These are phyloP conservation scores for Apium graveolens DNA, from an alignment of 129 eudicot genomes.

Conservation along the genomic window DNA sequence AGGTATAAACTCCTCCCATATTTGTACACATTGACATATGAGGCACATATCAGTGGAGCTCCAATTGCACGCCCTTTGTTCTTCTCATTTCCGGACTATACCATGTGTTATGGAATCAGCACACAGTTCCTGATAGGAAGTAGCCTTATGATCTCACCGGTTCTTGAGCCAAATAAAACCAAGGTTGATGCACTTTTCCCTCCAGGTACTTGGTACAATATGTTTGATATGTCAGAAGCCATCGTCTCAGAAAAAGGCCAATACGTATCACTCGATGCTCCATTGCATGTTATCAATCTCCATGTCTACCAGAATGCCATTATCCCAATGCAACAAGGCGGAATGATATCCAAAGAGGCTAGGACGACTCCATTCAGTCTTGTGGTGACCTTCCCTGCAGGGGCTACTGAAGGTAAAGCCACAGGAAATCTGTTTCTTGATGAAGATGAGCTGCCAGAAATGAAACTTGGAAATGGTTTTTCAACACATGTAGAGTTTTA, in stretches of 20 bases:
- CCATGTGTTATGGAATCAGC: slow-evolving; percentile 51
- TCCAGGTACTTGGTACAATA: slow-evolving; percentile 77
- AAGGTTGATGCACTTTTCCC: slow-evolving; percentile 63
- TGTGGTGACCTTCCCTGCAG: slow-evolving; percentile 63
- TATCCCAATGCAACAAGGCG: slow-evolving; percentile 88
- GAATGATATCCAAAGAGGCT: slow-evolving; percentile 69
- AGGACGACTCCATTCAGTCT: slow-evolving; percentile 75
- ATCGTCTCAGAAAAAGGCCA: slow-evolving; percentile 37
- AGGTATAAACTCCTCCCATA: slow-evolving; percentile 83
- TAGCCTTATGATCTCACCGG: slow-evolving; percentile 87
- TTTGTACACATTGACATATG: slow-evolving; percentile 70
- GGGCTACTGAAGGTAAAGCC: slow-evolving; percentile 45
- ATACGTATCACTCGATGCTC: slow-evolving; percentile 56
- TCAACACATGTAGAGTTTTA: slow-evolving; percentile 59
- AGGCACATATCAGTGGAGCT: slow-evolving; percentile 70
- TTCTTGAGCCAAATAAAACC: slow-evolving; percentile 59
- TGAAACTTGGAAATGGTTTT: slow-evolving; percentile 61
- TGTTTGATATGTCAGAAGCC: slow-evolving; percentile 60
- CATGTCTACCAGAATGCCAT: slow-evolving; percentile 73
- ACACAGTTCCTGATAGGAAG: slow-evolving; percentile 80
- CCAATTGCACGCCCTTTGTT: slow-evolving; percentile 92
- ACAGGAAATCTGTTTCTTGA: slow-evolving; percentile 72
- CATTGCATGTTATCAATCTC: slow-evolving; percentile 74
- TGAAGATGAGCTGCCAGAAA: slow-evolving; percentile 95
- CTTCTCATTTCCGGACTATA: slow-evolving; percentile 55